A percentile compares a stretch with the other conserved stretches of the same genome.
phyloP scores from a whole-genome alignment of 192 early-diverging fungal genomes.

The Podila horticola region DNA sequence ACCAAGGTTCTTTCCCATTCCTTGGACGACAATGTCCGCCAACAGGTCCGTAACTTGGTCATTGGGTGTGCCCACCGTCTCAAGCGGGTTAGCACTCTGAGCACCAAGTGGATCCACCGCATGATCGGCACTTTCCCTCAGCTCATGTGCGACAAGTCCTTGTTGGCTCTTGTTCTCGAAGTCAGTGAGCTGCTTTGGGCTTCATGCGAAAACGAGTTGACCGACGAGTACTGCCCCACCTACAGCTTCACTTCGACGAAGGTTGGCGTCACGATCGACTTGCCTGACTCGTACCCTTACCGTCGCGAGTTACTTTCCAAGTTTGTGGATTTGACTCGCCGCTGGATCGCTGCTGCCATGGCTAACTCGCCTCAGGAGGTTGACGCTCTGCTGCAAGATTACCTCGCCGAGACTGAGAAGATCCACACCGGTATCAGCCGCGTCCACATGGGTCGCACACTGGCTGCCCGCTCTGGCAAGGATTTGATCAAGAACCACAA shows the following conservation, averaged over 20 bases:
- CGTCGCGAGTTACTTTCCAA: slow-evolving; percentile 72
- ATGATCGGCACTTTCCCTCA: slow-evolving; percentile 76
- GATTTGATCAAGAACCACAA: slow-evolving; percentile 49
- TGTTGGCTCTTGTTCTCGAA: slow-evolving; percentile 82
- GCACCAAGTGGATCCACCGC: slow-evolving; percentile 68
- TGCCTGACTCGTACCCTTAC: slow-evolving; percentile 79
- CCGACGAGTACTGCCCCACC: slow-evolving; percentile 79
- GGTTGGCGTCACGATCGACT: slow-evolving; percentile 71
- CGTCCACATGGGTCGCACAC: slow-evolving; percentile 74
- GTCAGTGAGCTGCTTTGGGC: slow-evolving; percentile 83
- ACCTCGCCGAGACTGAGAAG: slow-evolving; percentile 71
- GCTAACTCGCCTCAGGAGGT: slow-evolving; percentile 76
- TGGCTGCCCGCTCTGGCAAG: slow-evolving; percentile 63
- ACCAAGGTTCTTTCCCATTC: slow-evolving; percentile 60
- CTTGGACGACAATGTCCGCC: slow-evolving; percentile 58
- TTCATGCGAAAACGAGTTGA: slow-evolving; percentile 79
- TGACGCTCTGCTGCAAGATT: slow-evolving; percentile 73
- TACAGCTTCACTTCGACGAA: slow-evolving; percentile 74
- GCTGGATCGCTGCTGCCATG: slow-evolving; percentile 74
- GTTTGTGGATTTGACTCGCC: slow-evolving; percentile 68
- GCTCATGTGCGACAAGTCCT: slow-evolving; percentile 78
- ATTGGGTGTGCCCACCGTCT: slow-evolving; percentile 77
- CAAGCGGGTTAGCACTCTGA: slow-evolving; percentile 72
- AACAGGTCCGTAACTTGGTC: slow-evolving; percentile 70
- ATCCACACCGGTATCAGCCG: slow-evolving; percentile 63